phyloP scores from a whole-genome alignment of 2,329 filamentous ascomycete species.

The Colletotrichum magnum region DNA sequence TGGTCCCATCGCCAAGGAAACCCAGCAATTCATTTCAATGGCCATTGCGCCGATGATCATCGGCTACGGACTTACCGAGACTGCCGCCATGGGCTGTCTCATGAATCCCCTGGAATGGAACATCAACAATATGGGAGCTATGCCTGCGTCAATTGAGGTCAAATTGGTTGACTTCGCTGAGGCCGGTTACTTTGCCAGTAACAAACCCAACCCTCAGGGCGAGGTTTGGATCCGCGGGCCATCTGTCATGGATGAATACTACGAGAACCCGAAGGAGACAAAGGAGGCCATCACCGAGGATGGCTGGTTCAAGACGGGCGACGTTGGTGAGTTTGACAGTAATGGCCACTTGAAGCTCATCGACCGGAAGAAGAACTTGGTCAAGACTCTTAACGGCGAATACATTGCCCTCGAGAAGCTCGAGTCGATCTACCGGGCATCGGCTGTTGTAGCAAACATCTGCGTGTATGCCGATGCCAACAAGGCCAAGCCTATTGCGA shows the following conservation, averaged over 20 bases:
- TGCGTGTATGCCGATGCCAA: slow-evolving; percentile 68
- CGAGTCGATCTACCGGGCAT: slow-evolving; percentile 67
- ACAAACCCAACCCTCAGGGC: slow-evolving; percentile 83
- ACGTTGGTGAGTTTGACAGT: slow-evolving; percentile 83
- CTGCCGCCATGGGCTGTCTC: slow-evolving; percentile 80
- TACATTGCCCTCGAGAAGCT: slow-evolving; percentile 87
- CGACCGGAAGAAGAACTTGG: slow-evolving; percentile 90
- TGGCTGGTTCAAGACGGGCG: slow-evolving; percentile 91
- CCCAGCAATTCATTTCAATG: slow-evolving; percentile 89
- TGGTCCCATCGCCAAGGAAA: slow-evolving; percentile 87
- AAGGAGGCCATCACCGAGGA: slow-evolving; percentile 77
- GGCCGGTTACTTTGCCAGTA: slow-evolving; percentile 83
- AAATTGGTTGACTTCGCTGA: slow-evolving; percentile 91
- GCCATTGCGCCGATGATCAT: slow-evolving; percentile 91
- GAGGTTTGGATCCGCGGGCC: slow-evolving; percentile 90
- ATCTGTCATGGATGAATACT: slow-evolving; percentile 80
- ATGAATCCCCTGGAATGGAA: slow-evolving; percentile 87
- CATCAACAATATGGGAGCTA: slow-evolving; percentile 76
- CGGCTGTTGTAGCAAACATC: slow-evolving; percentile 67
- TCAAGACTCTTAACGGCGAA: slow-evolving; percentile 86
- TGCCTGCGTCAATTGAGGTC: slow-evolving; percentile 81
- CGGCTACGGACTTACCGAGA: slow-evolving; percentile 91
- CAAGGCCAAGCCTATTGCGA: slow-evolving; percentile 68
- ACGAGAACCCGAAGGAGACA: slow-evolving; percentile 84
- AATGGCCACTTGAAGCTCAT: slow-evolving; percentile 82